Evolutionary conservation across 129 eudicot genomes (phyloP).

Genomic region (Kitagawia praeruptora): DNA sequence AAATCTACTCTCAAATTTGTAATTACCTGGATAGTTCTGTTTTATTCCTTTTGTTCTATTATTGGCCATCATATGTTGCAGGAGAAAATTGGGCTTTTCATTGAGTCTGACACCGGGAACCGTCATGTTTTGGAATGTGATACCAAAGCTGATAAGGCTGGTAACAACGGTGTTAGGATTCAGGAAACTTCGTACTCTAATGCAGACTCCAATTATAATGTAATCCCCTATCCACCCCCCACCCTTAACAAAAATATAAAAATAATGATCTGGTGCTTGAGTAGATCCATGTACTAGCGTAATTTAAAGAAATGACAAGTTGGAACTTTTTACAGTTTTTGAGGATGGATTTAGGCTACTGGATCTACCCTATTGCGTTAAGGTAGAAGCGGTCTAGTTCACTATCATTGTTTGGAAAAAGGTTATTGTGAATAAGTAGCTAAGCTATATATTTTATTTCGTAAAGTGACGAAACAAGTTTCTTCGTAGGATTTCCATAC

Average conservation of each 20-base stretch:
- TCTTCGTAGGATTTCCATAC: background rate
- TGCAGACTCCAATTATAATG: slow-evolving; percentile 34
- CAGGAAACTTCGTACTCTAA: slow-evolving; percentile 16
- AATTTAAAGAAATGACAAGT: background rate
- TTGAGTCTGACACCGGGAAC: slow-evolving; percentile 25
- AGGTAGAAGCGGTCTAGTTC: background rate
- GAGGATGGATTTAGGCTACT: background rate
- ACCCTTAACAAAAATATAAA: too few species aligned
- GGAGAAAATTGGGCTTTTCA: slow-evolving; percentile 30
- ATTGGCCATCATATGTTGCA: slow-evolving; percentile 33
- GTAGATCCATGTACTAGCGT: too few species aligned
- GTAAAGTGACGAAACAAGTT: background rate
- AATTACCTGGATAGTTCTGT: slow-evolving; percentile 14
- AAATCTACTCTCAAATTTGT: background rate
- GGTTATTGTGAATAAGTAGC: background rate
- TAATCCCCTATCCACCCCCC: slow-evolving; percentile 16
- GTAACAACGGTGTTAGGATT: slow-evolving; percentile 13
- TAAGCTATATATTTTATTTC: background rate
- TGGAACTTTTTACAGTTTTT: background rate
- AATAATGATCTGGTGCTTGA: background rate
- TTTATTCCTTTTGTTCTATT: slow-evolving; percentile 18
- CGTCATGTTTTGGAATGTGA: slow-evolving; percentile 19
- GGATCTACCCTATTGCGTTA: background rate
- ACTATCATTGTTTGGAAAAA: background rate
- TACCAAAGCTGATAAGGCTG: slow-evolving; percentile 23